phyloP scores from a whole-genome alignment of 2,329 filamentous ascomycete species.

The Xylariaceae sp. region DNA sequence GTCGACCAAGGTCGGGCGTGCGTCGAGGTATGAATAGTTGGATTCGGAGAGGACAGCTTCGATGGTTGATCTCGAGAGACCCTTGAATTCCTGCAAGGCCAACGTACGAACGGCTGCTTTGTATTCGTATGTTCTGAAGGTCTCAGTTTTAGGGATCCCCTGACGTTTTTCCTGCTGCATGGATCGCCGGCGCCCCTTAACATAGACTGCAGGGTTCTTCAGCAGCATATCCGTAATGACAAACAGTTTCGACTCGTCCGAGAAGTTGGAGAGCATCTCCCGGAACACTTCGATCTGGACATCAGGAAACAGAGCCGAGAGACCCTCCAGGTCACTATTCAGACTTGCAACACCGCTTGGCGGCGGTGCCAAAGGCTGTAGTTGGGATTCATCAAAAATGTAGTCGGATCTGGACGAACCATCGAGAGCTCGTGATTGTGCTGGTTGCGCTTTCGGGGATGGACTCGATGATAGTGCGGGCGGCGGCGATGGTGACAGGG shows the following conservation, averaged over 20 bases:
- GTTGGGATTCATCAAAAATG: slow-evolving; percentile 53
- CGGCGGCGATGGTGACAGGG: slow-evolving; percentile 17
- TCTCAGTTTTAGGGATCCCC: slow-evolving; percentile 54
- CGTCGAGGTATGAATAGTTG: slow-evolving; percentile 72
- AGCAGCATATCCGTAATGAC: slow-evolving; percentile 72
- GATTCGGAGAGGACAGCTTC: slow-evolving; percentile 73
- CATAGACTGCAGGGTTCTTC: slow-evolving; percentile 64
- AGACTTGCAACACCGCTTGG: slow-evolving; percentile 61
- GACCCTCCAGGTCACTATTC: slow-evolving; percentile 62
- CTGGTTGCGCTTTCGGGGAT: not conserved
- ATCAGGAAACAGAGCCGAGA: slow-evolving; percentile 71
- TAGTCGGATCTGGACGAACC: slow-evolving; percentile 36
- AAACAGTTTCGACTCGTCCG: slow-evolving; percentile 69
- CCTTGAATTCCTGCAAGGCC: slow-evolving; percentile 70
- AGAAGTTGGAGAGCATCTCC: slow-evolving; percentile 71
- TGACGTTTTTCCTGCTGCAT: slow-evolving; percentile 26
- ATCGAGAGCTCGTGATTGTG: slow-evolving; percentile 23
- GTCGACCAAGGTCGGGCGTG: slow-evolving; percentile 62
- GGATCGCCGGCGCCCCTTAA: slow-evolving; percentile 59
- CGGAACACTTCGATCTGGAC: slow-evolving; percentile 78
- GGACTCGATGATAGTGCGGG: slow-evolving; percentile 4
- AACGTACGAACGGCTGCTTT: slow-evolving; percentile 62
- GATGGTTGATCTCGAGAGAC: slow-evolving; percentile 66
- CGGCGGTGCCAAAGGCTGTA: slow-evolving; percentile 45
- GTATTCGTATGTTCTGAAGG: slow-evolving; percentile 63